These are phyloP conservation scores for Polysphondylium violaceum DNA, from an alignment of 78 protist species.

Conservation along the genomic window DNA sequence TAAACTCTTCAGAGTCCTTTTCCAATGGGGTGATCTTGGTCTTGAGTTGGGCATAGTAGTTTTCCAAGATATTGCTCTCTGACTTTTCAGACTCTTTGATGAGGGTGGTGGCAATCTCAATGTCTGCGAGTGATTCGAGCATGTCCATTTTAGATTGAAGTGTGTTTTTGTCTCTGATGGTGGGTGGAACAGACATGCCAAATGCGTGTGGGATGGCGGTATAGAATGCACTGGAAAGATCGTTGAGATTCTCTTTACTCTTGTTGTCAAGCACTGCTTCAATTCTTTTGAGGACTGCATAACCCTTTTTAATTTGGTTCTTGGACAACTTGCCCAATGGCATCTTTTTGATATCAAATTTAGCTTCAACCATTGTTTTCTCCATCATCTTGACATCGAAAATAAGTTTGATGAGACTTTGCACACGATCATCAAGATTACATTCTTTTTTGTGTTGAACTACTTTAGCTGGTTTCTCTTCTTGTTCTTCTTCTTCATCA, in stretches of 20 bases:
- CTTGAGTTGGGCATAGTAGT: constrained; percentile 80
- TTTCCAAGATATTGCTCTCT: constrained; percentile 73
- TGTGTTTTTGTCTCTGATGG: constrained; percentile 27
- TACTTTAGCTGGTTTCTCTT: background rate
- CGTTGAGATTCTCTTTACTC: constrained; percentile 14
- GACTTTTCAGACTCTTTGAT: constrained; percentile 42
- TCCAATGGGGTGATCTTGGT: constrained; percentile 75
- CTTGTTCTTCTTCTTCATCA: constrained; percentile 6
- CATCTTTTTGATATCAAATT: constrained; percentile 84
- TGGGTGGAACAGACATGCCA: constrained; percentile 48
- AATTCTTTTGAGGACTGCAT: constrained; percentile 66
- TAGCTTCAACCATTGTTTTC: constrained; percentile 82
- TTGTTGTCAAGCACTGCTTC: constrained; percentile 22
- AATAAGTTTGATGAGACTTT: constrained; percentile 75
- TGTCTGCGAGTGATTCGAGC: constrained; percentile 74
- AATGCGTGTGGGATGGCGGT: constrained; percentile 82
- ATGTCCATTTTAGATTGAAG: constrained; percentile 69
- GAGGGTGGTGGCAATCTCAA: constrained; percentile 86
- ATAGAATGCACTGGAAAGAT: constrained; percentile 81
- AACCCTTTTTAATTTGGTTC: constrained; percentile 72
- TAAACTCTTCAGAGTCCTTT: constrained; percentile 2
- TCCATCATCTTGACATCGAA: constrained; percentile 86
- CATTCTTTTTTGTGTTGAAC: constrained; percentile 40
- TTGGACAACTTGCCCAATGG: constrained; percentile 89
- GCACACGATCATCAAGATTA: constrained; percentile 68